Percentiles rank a stretch among this genome's conserved stretches.
Conservation (phyloP, 1,139 yeast species). For the Suhomyces bokatorum region DNA sequence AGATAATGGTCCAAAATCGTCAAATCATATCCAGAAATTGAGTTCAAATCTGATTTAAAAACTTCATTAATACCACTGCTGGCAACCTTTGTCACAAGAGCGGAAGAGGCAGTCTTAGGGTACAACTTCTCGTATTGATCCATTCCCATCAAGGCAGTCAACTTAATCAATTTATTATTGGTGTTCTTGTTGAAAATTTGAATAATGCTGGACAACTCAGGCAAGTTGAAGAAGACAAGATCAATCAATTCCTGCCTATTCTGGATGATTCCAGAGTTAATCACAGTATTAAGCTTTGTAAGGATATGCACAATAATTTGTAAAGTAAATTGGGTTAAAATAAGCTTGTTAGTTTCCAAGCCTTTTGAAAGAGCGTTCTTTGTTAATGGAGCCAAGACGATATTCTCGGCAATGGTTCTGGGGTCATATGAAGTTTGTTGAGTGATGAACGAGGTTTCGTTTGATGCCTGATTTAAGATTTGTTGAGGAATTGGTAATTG, state of each 20-base stretch:
- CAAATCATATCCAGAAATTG: conserved; percentile 51
- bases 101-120: conserved; percentile 19
- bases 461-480: conserved; percentile 10
- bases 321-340: conserved; percentile 66
- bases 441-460: conserved; percentile 16
- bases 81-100: conserved; percentile 19
- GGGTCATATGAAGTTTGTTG: conserved; percentile 17
- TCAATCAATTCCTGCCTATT: conserved; percentile 33
- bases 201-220: conserved; percentile 27
- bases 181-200: conserved; percentile 18
- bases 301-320: conserved; percentile 60
- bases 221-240: conserved; percentile 30
- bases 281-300: conserved; percentile 48
- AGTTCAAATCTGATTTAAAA: conserved; percentile 17
- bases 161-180: conserved; percentile 21
- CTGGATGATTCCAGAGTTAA: conserved; percentile 30
- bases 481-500: conserved; percentile 42
- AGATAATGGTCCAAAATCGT: conserved; percentile 51
- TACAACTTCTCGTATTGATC: conserved; percentile 24
- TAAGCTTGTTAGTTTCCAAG: conserved; percentile 47
- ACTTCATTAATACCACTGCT: conserved; percentile 23
- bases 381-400: conserved; percentile 69
- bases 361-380: conserved; percentile 59
- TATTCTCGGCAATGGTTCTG: conserved; percentile 46
- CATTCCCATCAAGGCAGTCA: conserved; percentile 30